Evolutionary conservation across 257 asterid genomes (phyloP), one percentile per base, ranked within the genome.

Genomic region (Pogostemon cablin): DNA sequence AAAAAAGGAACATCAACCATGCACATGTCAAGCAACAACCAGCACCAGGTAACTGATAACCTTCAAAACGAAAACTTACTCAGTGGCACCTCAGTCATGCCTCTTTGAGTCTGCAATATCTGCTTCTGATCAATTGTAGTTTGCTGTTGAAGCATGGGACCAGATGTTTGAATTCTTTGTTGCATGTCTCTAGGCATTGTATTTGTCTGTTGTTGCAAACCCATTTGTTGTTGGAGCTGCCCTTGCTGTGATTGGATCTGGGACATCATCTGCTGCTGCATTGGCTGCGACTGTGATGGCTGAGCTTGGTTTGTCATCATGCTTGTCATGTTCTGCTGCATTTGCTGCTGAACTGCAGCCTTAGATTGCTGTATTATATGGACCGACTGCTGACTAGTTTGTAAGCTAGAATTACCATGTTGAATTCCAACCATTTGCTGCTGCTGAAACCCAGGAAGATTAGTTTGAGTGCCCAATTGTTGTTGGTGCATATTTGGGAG

Each of bases 221-320:
- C 91, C 77, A 85, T 52, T 72, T 81, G 88, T 52, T 87, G 96
- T 80, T 90, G 98, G 80, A 90, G 64, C 72, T 85, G 91, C 54
- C 90, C 95, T 17, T 88, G 86, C 79, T 92, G 98, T 73, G 98
- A 75, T 67, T 92, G 98, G 44, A 86, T 80, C 82, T 92, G 98
- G 46, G 92, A 84, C 85, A 90, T 83, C 89, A 93, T 62, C 56
- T 93, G 97, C 69, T 92, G 98, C 72, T 92, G 95, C 60, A 88
- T 75, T 65, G 86, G 87, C 80, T 83, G 96, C 41, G 88, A 73
- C 77, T 90, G 95, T 2, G 89, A 73, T 73, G 80, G 91, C 75
- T 86, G 98, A 77, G 82, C 77, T 82, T 93, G 99, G 74, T 72
- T 85, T 42, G 92, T 90, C 73, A 89, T 70, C 89, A 85, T 80